Base-by-base conservation (phyloP, 805 yeast species). In the Nakazawaea laoshanensis region DNA sequence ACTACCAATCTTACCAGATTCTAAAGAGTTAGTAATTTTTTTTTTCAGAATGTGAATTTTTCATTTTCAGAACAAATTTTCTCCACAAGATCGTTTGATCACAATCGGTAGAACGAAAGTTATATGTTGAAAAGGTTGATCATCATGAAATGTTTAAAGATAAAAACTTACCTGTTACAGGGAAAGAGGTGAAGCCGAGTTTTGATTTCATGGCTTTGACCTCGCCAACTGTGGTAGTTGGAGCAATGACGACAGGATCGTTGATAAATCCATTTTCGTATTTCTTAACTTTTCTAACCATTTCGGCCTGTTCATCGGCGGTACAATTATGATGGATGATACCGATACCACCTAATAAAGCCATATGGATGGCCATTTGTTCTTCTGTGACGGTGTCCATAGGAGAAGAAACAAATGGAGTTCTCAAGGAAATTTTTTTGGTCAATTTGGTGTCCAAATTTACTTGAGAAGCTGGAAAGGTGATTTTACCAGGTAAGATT, bases 81-180 rank as follows among this genome's bases (percentile, higher is more conserved):
- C 48, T 87, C 96, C 94, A 63, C 96, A 86, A 74, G 94, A 83
- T 87, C 92, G 94, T 81, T 78, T 77, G 92, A 83, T 81, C 94
- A 22, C 57, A 62, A 55, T 80, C 96, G 95, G 97, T 80, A 89
- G 98, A 89, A 89, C 97, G 98, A 89, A 89, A 89, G 97, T 89
- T 87, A 84, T 69, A 58, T 55, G 57, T 21, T 29, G 36, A 42
- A 49, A 47, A 51, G 45, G 43, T 53, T 53, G 53, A 68, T 77
- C 82, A 76, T 77, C 84, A 76, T 55, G 23, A 15, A 27, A 28
- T n/a, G 16, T 15, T 24, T 19, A 30, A 27, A 23, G 28, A 5
- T 6, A 23, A 9, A 27, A 32, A 87, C 98, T 70, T 84, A 92
- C 97, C 96, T 63, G 98, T 92, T 58, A 92, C 95, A 47, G 98